Conservation (phyloP, 441 rosid species). For the Adansonia grandidieri region DNA sequence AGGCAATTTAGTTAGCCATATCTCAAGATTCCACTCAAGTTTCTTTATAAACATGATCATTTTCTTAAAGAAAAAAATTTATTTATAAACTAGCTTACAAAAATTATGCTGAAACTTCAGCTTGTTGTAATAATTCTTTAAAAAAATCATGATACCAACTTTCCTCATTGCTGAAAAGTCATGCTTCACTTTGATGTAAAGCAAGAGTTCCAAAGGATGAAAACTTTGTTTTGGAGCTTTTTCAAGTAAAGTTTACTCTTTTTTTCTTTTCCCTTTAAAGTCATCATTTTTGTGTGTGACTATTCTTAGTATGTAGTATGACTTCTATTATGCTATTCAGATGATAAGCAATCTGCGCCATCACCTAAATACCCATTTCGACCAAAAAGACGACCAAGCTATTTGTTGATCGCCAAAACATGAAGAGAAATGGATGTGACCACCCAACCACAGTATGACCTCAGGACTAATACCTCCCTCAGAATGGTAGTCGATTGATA, state of each 20-base stretch:
- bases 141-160: conserved; percentile 27
- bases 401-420: too few species aligned
- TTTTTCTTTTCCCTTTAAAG: neutral
- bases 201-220: conserved; percentile 90
- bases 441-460: too few species aligned
- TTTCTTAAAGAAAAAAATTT: neutral
- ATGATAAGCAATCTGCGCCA: too few species aligned
- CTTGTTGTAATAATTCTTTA: conserved; percentile 7
- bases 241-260: conserved; percentile 56
- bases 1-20: conserved; percentile 66
- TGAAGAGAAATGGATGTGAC: too few species aligned
- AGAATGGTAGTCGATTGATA: too few species aligned
- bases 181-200: conserved; percentile 95
- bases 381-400: too few species aligned
- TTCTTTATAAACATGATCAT: conserved; percentile 34
- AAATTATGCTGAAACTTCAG: neutral
- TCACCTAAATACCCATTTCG: too few species aligned
- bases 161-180: conserved; percentile 67
- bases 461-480: too few species aligned
- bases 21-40: conserved; percentile 68
- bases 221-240: conserved; percentile 82
- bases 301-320: neutral
- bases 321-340: too few species aligned
- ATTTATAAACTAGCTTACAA: neutral
- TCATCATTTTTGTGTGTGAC: neutral